These are phyloP conservation scores for Pythium plurisporium DNA, from an alignment of 352 stramenopile genomes.

Conservation along the genomic window DNA sequence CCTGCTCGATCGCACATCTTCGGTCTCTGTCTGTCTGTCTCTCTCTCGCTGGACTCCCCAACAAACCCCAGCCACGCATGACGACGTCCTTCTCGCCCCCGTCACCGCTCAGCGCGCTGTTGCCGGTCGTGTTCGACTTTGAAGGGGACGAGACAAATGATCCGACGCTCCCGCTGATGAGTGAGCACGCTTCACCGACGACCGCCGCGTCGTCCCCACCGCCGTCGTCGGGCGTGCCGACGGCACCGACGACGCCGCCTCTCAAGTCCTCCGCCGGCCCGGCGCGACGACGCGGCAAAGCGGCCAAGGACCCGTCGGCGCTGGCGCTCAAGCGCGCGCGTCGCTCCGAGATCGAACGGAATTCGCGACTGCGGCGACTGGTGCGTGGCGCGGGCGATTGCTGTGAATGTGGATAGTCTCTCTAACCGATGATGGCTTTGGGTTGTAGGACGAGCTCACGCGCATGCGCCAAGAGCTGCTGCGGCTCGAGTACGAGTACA, in stretches of 20 bases:
- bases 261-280: neutral
- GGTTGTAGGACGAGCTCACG: slow-evolving; percentile 23
- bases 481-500: slow-evolving; percentile 42
- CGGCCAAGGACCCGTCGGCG: slow-evolving; percentile 2
- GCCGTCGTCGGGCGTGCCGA: neutral
- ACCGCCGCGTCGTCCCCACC: neutral
- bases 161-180: no score
- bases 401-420: neutral
- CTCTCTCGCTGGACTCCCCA: neutral
- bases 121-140: slow-evolving; percentile 1
- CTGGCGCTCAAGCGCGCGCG: slow-evolving; percentile 32
- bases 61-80: neutral
- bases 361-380: slow-evolving; percentile 34
- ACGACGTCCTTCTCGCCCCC: neutral
- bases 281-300: slow-evolving; percentile 3
- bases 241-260: neutral
- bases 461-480: slow-evolving; percentile 54
- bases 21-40: neutral
- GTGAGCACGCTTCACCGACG: slow-evolving; percentile 3
- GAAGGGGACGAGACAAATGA: slow-evolving; percentile 6
- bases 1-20: neutral
- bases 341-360: slow-evolving; percentile 61
- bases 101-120: neutral
- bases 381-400: slow-evolving; percentile 5
- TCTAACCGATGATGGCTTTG: slow-evolving; percentile 3